Conservation (phyloP, 345 rosid species). For the Corchorus capsularis region DNA sequence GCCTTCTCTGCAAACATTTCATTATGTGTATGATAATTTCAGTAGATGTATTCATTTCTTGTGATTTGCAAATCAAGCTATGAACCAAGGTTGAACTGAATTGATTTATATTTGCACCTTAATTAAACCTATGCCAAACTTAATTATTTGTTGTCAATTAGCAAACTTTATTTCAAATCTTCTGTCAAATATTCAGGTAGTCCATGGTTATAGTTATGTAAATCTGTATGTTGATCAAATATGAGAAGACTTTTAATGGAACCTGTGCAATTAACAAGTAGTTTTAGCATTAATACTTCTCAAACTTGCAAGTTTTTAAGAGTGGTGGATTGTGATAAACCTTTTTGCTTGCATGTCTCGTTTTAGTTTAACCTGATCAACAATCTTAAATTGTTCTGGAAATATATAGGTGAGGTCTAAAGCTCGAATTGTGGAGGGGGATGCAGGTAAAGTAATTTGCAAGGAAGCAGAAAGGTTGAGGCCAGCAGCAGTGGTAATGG, state of each 20-base stretch:
- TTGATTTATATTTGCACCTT: background rate
- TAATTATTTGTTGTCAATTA: background rate
- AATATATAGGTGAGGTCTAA: conserved; percentile 59
- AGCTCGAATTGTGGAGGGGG: conserved; percentile 82
- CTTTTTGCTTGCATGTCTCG: background rate
- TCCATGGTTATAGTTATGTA: background rate
- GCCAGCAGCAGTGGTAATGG: conserved; percentile 92
- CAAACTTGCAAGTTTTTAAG: background rate
- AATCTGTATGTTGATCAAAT: background rate
- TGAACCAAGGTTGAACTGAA: background rate
- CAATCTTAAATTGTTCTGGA: background rate
- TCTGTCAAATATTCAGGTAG: background rate
- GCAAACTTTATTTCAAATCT: background rate
- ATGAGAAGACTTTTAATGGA: background rate
- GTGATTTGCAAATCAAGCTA: background rate
- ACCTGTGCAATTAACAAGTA: background rate
- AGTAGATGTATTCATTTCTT: background rate
- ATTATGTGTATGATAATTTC: background rate
- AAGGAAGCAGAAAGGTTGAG: conserved; percentile 75
- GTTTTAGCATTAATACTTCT: background rate
- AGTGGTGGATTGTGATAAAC: background rate
- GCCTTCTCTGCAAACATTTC: background rate
- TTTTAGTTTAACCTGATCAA: too few relatives aligned
- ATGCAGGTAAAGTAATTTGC: conserved; percentile 76
- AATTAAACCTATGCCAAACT: background rate